Evolutionary conservation across 768 basidiomycete genomes (phyloP), one percentile per base, ranked within the genome.

Genomic region (Kwoniella dendrophila): DNA sequence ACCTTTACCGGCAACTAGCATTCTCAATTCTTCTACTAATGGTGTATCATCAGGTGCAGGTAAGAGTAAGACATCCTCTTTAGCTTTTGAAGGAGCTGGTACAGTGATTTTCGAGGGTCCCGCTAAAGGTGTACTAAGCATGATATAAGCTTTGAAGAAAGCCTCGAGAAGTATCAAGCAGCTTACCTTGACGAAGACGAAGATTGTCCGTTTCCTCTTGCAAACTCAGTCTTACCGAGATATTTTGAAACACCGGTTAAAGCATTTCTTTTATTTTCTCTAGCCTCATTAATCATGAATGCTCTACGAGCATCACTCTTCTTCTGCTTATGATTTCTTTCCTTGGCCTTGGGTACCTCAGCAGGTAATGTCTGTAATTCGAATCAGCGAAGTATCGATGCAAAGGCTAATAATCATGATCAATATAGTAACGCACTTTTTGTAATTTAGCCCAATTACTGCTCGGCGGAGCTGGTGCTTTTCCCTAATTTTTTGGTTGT

Each of bases 1-100:
- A 6, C 51, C 66, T 29, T 64, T 53, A 3, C 77, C 79, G 38
- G 75, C 66, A 0, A 80, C 76, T 73, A 80, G 75, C 24, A 56
- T 50, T 32, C 79, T 63, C 40, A 80, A 54, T 58, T 78, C 79
- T 6, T 67, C 61, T 1, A 77, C 62, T 40, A 76, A 44, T 0
- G 74, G 67, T 22, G 59, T 56, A 20, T 72, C 72, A 4, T 45
- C 52, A 5, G 68, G 69, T 0, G 63, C 18, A 62, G 66, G 56
- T 6, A 69, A 36, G 22, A 73, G 60, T 18, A 65, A 57, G 26
- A 75, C 74, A 20, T 59, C 65, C 33, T 74, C 70, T 6, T 60
- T 59, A 30, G 51, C 62, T 7, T 51, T 51, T 7, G 62, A 45
- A 8, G 62, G 62, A 32, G 47, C 54, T 12, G 40, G 32, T 10